Base-by-base conservation (phyloP, 176 grass and related monocot species). In the Stipa capillata region DNA sequence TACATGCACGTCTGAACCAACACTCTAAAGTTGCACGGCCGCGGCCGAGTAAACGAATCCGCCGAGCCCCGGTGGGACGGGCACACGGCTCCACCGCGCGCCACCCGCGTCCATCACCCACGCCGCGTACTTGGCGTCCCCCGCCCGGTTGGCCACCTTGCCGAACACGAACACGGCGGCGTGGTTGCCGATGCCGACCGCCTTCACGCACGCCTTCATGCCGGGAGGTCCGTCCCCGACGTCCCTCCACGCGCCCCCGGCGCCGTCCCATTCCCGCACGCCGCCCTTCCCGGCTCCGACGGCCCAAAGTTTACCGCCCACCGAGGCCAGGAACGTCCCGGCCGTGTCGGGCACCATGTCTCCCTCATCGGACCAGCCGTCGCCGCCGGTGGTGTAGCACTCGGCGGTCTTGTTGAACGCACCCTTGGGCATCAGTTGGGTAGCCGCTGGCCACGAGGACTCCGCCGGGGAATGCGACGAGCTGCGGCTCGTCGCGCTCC, bases 401-500 rank as follows among this genome's bases (percentile, higher is more conserved):
- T 93, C 87, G 68, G 84, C 77, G 3, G 58, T 84, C 32, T 44
- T 69, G 72, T 41, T 83, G 77, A 90, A 90, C 20, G 39, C 81
- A 18, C 91, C n/a, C 87, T 29, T 93, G 87, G 14, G 53, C 76
- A 4, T 83, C 77, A 8, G 87, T 93, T 21, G 78, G n/a, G 87
- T 90, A 93, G 7, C 87, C 91, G 81, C 87, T 82, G 12, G 89
- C 85, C 7, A 74, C 87, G 68, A 85, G 69, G 42, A 87, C 75
- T 24, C 61, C 16, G 13, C 82, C 72, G 14, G 11, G 43, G 2
- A 23, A 27, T 20, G 77, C 44, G 36, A 81, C 77, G 51, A 85
- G 77, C 53, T 78, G 84, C 37, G 84, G 89, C 80, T 93, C 87
- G 85, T 93, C 91, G 37, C 91, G 80, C 82, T 93, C 91, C 73